These are phyloP conservation scores for Ophiocordyceps australis DNA, from an alignment of 2,329 filamentous ascomycete genomes.

Conservation along the genomic window DNA sequence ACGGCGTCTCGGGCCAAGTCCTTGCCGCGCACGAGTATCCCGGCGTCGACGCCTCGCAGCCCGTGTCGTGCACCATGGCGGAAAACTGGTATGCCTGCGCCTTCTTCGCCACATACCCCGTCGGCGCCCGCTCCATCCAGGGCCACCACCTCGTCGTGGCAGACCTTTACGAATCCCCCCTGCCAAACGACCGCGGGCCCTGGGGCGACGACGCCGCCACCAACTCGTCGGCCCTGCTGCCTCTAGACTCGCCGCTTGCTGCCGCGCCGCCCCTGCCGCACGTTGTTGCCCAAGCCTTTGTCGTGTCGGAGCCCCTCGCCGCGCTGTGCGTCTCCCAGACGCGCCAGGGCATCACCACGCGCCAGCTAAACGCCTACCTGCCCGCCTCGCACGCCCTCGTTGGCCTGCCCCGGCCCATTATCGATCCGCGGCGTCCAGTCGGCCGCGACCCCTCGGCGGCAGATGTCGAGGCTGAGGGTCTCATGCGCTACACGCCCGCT, in stretches of 20 bases:
- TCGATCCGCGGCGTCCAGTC: slow-evolving; percentile 76
- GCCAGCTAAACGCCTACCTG: slow-evolving; percentile 65
- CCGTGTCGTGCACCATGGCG: slow-evolving; percentile 60
- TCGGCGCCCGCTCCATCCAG: slow-evolving; percentile 43
- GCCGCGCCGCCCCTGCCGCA: slow-evolving; percentile 45
- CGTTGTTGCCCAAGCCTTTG: slow-evolving; percentile 62
- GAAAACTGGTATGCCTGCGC: slow-evolving; percentile 96
- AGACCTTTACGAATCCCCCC: slow-evolving; percentile 77
- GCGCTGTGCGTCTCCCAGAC: slow-evolving; percentile 76
- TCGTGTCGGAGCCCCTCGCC: slow-evolving; percentile 63
- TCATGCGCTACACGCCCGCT: slow-evolving; percentile 56
- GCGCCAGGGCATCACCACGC: slow-evolving; percentile 74
- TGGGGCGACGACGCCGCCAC: slow-evolving; percentile 46
- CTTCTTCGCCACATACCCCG: slow-evolving; percentile 45
- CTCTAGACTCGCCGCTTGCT: slow-evolving; percentile 36
- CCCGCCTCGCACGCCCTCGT: slow-evolving; percentile 57
- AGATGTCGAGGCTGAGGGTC: slow-evolving; percentile 64
- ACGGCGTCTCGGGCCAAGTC: slow-evolving; percentile 70
- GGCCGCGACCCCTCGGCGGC: slow-evolving; percentile 64
- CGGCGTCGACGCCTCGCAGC: slow-evolving; percentile 55
- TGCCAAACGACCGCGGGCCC: slow-evolving; percentile 69
- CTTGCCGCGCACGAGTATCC: slow-evolving; percentile 53
- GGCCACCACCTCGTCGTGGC: slow-evolving; percentile 75
- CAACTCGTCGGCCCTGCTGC: slow-evolving; percentile 65
- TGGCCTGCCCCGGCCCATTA: slow-evolving; percentile 57